Percentiles rank a stretch among this genome's conserved stretches.
phyloP scores from a whole-genome alignment of 805 yeast species.

The Cyberlindnera mississippiensis region DNA sequence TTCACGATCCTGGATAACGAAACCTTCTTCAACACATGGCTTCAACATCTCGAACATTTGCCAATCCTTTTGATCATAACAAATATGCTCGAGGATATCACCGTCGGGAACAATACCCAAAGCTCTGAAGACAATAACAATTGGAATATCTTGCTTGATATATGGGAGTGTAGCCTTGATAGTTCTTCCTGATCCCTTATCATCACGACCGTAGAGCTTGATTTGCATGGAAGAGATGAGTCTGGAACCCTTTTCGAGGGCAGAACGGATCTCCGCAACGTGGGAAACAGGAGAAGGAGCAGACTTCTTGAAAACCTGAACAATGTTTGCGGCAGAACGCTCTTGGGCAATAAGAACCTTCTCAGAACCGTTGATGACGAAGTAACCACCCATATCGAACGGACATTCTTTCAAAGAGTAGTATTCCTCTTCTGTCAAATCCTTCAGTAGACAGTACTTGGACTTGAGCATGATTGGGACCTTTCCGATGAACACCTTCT shows the following conservation, averaged over 20 bases:
- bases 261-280: slow-evolving; percentile 94
- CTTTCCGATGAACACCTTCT: slow-evolving; percentile 88
- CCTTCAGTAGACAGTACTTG: slow-evolving; percentile 89
- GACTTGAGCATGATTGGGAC: slow-evolving; percentile 98
- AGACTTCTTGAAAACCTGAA: slow-evolving; percentile 96
- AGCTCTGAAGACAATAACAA: slow-evolving; percentile 95
- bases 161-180: slow-evolving; percentile 95
- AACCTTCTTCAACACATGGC: slow-evolving; percentile 99
- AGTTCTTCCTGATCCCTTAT: slow-evolving; percentile 72
- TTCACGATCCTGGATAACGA: slow-evolving; percentile 96
- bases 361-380: slow-evolving; percentile 97
- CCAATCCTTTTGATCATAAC: slow-evolving; percentile 98
- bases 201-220: slow-evolving; percentile 81
- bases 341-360: slow-evolving; percentile 98
- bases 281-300: slow-evolving; percentile 96
- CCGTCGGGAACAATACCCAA: slow-evolving; percentile 99
- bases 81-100: slow-evolving; percentile 95
- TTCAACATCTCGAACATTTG: slow-evolving; percentile 99
- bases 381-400: slow-evolving; percentile 99
- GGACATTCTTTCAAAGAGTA: slow-evolving; percentile 98
- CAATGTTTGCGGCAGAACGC: slow-evolving; percentile 96
- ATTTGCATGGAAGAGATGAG: slow-evolving; percentile 92
- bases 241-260: slow-evolving; percentile 95
- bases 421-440: slow-evolving; percentile 85
- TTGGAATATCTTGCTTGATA: slow-evolving; percentile 94